These are phyloP conservation scores for Blastobotrys aristatus DNA, from an alignment of 1,139 yeast genomes.

Conservation along the genomic window DNA sequence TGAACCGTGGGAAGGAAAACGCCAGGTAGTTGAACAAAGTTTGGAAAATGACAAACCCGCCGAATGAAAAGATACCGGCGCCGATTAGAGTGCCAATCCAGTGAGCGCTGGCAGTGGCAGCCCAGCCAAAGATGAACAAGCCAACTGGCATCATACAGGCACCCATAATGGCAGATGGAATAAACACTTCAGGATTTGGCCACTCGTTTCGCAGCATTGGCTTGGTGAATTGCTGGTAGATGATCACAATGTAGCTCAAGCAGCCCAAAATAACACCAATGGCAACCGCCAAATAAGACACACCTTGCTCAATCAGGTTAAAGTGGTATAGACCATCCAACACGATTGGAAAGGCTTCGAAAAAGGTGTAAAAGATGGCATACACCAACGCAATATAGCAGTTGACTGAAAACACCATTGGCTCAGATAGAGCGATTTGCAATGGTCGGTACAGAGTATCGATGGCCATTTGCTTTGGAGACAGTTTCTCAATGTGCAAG, in stretches of 20 bases:
- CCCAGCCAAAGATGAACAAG: constrained; percentile 49
- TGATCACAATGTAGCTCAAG: constrained; percentile 4
- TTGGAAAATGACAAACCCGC: constrained; percentile 69
- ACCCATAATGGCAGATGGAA: constrained; percentile 39
- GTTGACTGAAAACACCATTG: constrained; percentile 35
- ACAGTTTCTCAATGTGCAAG: constrained; percentile 3
- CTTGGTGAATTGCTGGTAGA: constrained; percentile 8
- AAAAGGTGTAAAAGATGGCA: constrained; percentile 51
- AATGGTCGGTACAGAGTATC: constrained; percentile 48
- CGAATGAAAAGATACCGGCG: constrained; percentile 68
- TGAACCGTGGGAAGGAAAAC: constrained; percentile 65
- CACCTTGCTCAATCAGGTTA: constrained; percentile 47
- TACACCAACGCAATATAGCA: constrained; percentile 51
- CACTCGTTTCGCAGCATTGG: constrained; percentile 28
- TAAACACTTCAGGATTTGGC: constrained; percentile 35
- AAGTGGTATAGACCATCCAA: constrained; percentile 44
- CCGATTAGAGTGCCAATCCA: constrained; percentile 75
- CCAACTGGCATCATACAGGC: constrained; percentile 51
- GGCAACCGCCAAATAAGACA: constrained; percentile 42
- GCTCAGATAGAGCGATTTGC: constrained; percentile 36
- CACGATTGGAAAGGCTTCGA: constrained; percentile 59
- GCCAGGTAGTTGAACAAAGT: constrained; percentile 66
- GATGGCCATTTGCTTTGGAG: constrained; percentile 24
- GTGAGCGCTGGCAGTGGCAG: constrained; percentile 42
- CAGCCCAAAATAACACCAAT: constrained; percentile 40